A percentile compares a stretch with the other conserved stretches of the same genome.
These are phyloP conservation scores for Ganoderma lucidum DNA, from an alignment of 1,284 basidiomycete species.

Conservation along the genomic window DNA sequence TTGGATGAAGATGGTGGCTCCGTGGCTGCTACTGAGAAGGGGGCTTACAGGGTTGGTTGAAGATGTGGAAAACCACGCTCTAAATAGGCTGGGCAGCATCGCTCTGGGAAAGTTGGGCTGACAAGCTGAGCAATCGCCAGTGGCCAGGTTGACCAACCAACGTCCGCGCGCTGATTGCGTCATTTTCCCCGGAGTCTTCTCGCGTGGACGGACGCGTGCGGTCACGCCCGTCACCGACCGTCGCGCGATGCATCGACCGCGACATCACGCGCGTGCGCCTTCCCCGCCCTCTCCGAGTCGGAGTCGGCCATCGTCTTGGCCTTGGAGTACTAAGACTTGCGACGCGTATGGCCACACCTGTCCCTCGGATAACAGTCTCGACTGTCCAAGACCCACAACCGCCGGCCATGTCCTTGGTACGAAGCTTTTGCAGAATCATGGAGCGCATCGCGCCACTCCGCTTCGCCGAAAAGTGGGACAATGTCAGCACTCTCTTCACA, in stretches of 20 bases:
- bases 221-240: conserved; percentile 22
- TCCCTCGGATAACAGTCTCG: conserved; percentile 3
- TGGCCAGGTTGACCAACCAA: neutral
- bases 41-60: conserved; percentile 38
- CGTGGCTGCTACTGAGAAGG: conserved; percentile 24
- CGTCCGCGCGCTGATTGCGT: conserved; percentile 22
- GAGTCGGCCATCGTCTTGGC: no score
- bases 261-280: no score
- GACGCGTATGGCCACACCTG: conserved; percentile 1
- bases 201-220: conserved; percentile 18
- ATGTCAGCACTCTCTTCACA: conserved; percentile 61
- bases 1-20: conserved; percentile 46
- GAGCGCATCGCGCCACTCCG: conserved; percentile 86
- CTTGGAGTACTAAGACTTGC: no score
- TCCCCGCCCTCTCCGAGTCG: no score
- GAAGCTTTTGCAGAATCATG: conserved; percentile 67
- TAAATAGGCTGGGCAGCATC: conserved; percentile 41
- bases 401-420: conserved; percentile 48
- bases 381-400: neutral
- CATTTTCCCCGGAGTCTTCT: conserved; percentile 21
- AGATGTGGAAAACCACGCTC: conserved; percentile 33
- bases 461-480: conserved; percentile 91
- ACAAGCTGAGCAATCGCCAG: conserved; percentile 27
- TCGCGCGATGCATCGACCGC: conserved; percentile 14
- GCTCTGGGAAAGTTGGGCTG: conserved; percentile 18